A percentile compares a stretch with the other conserved stretches of the same genome.
Conservation (phyloP, 306 rosid genomes). For the Castanea crenata region DNA sequence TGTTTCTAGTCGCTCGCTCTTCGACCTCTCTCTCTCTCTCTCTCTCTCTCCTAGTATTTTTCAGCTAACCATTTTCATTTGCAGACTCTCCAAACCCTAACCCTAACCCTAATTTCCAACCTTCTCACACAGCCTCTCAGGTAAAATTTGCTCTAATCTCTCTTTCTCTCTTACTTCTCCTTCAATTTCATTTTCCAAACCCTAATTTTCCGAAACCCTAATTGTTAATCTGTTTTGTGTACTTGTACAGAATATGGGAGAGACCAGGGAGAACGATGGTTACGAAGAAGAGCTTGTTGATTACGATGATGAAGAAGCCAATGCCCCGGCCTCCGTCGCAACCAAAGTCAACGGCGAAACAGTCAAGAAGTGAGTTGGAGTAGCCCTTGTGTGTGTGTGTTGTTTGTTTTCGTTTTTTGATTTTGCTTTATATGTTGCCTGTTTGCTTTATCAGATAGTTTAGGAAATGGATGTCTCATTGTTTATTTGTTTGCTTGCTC, state of each 20-base stretch:
- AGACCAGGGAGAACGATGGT: conserved; percentile 73
- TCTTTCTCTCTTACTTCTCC: not conserved
- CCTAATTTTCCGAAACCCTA: not conserved
- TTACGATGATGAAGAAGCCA: conserved; percentile 94
- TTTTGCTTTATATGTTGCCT: too few relatives aligned
- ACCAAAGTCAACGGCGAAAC: conserved; percentile 90
- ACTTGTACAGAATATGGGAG: conserved; percentile 67
- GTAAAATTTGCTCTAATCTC: conserved; percentile 35
- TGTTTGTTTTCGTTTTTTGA: not conserved
- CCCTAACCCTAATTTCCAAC: conserved; percentile 1
- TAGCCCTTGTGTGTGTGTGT: not conserved
- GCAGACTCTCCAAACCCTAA: conserved; percentile 65
- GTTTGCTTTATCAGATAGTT: not conserved
- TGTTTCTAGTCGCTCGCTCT: conserved; percentile 13
- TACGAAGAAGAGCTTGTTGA: conserved; percentile 98
- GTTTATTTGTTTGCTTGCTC: not conserved
- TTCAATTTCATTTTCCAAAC: not conserved
- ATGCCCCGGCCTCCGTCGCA: conserved; percentile 76
- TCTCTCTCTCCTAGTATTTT: conserved; percentile 37
- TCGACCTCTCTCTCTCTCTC: conserved; percentile 23
- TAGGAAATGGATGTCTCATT: not conserved
- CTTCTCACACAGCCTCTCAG: conserved; percentile 33
- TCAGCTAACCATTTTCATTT: conserved; percentile 74
- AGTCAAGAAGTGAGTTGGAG: conserved; percentile 65
- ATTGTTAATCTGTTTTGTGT: not conserved